phyloP scores from a whole-genome alignment of 768 basidiomycete species.

The Auriscalpium microsporum region DNA sequence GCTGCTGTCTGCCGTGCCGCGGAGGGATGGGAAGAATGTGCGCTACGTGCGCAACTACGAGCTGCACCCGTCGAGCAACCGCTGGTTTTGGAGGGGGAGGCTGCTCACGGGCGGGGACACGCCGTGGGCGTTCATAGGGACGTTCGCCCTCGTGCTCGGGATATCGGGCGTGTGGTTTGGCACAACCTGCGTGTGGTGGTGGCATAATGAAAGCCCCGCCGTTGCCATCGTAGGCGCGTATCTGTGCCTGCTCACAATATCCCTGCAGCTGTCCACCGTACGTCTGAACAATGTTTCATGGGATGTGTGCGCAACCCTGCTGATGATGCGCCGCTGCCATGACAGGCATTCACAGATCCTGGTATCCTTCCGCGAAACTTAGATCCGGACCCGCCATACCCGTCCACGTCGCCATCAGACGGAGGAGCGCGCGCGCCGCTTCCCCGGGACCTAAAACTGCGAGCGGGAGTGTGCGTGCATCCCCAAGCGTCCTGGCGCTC shows the following conservation, averaged over 20 bases:
- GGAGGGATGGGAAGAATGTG: slow-evolving; percentile 25
- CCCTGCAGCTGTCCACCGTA: slow-evolving; percentile 72
- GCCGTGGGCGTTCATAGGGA: slow-evolving; percentile 70
- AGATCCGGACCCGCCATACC: slow-evolving; percentile 79
- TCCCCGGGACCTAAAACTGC: slow-evolving; percentile 75
- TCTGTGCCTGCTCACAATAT: slow-evolving; percentile 56
- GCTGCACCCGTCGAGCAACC: slow-evolving; percentile 63
- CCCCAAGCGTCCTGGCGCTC: neutral
- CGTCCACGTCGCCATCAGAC: slow-evolving; percentile 53
- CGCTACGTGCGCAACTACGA: slow-evolving; percentile 48
- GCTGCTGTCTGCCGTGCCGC: slow-evolving; percentile 27
- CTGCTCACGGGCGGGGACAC: slow-evolving; percentile 82
- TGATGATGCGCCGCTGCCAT: slow-evolving; percentile 5
- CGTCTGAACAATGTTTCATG: slow-evolving; percentile 19
- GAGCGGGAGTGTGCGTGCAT: slow-evolving; percentile 59
- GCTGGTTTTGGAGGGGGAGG: slow-evolving; percentile 64
- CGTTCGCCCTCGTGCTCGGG: slow-evolving; percentile 50
- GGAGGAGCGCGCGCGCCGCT: slow-evolving; percentile 54
- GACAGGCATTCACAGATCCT: slow-evolving; percentile 69
- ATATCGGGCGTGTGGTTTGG: slow-evolving; percentile 81
- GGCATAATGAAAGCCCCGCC: slow-evolving; percentile 67
- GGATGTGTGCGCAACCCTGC: slow-evolving; percentile 15
- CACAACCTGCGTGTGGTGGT: slow-evolving; percentile 86
- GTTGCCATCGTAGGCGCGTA: slow-evolving; percentile 61
- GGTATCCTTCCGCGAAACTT: slow-evolving; percentile 86